Evolutionary conservation across 164 flowering plant genomes (phyloP).

Genomic region (Amborella trichopoda): DNA sequence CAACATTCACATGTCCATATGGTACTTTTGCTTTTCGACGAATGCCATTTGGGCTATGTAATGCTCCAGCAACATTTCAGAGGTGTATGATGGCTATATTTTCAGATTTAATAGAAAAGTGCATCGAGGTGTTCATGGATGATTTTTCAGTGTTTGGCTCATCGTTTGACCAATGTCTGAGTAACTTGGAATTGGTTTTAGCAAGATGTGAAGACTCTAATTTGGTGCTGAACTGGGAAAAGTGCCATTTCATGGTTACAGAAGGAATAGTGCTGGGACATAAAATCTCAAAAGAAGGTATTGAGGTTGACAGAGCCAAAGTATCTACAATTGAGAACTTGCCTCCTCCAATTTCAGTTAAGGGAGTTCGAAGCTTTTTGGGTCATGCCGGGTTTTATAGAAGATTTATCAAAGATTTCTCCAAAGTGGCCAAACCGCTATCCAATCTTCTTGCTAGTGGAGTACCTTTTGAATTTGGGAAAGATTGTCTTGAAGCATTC

Average conservation of each 20-base stretch:
- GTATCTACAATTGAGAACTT: neutral
- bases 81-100: neutral
- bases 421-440: neutral
- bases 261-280: conserved; percentile 2
- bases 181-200: neutral
- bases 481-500: neutral
- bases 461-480: neutral
- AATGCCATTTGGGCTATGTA: neutral
- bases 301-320: neutral
- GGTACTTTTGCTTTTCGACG: neutral
- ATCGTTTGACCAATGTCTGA: neutral
- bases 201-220: neutral
- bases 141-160: conserved; percentile 2
- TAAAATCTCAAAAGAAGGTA: neutral
- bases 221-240: neutral
- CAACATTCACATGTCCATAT: neutral
- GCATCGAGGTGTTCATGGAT: neutral
- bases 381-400: neutral
- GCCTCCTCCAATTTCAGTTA: neutral
- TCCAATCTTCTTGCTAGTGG: neutral
- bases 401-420: neutral
- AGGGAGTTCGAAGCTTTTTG: neutral
- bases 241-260: neutral
- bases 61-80: neutral
- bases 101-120: neutral